Evolutionary conservation across 2,329 filamentous ascomycete genomes (phyloP).

Genomic region (Periconia digitata): DNA sequence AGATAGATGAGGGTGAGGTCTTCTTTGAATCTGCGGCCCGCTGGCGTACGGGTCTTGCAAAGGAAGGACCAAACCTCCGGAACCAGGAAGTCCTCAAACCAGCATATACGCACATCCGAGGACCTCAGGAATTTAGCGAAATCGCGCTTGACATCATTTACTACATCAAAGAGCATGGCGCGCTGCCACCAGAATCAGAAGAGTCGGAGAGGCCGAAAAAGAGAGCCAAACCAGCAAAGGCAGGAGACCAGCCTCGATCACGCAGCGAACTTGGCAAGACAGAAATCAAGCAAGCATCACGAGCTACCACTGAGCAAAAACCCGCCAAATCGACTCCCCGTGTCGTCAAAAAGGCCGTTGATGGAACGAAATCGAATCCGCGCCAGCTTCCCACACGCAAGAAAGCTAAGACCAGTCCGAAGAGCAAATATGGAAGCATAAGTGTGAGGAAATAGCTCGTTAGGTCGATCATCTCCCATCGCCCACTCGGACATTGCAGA

Average conservation of each 20-base stretch:
- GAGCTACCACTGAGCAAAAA: too few relatives aligned
- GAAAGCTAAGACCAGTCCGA: too few relatives aligned
- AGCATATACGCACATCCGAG: conserved; percentile 21
- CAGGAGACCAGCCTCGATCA: neutral
- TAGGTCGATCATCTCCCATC: neutral
- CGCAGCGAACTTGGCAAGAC: too few relatives aligned
- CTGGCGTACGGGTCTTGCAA: conserved; percentile 27
- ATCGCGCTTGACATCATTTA: conserved; percentile 32
- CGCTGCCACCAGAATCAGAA: too few relatives aligned
- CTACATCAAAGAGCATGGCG: conserved; percentile 32
- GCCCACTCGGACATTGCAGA: too few relatives aligned
- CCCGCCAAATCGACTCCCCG: too few relatives aligned
- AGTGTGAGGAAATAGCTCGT: neutral
- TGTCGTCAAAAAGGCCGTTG: too few relatives aligned
- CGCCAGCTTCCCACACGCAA: too few relatives aligned
- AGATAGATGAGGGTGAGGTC: conserved; percentile 30
- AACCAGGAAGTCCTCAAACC: conserved; percentile 12
- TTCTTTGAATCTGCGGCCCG: conserved; percentile 35
- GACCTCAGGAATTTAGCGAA: conserved; percentile 37
- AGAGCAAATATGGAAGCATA: neutral
- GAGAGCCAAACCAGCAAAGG: neutral
- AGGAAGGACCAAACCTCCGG: neutral
- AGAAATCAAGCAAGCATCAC: too few relatives aligned
- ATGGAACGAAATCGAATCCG: too few relatives aligned
- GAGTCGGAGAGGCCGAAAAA: too few relatives aligned